Conservation (phyloP, 2,329 filamentous ascomycete species). For the Ceratocystis harringtonii region DNA sequence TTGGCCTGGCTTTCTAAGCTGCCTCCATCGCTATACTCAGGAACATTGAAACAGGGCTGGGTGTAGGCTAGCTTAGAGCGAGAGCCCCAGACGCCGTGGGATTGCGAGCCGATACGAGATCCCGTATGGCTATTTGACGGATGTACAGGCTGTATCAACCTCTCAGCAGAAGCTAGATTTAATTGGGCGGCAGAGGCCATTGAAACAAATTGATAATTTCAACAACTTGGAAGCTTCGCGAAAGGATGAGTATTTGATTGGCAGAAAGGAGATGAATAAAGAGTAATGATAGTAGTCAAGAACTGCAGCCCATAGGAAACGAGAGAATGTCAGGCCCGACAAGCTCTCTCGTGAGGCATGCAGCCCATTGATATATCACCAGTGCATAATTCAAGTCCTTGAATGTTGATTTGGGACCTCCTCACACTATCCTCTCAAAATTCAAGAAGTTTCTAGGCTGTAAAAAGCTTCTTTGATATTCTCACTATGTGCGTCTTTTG, state of each 20-base stretch:
- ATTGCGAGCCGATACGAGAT: background rate
- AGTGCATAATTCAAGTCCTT: background rate
- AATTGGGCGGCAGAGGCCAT: background rate
- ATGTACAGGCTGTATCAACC: background rate
- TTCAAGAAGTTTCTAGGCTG: background rate
- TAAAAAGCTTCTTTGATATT: background rate
- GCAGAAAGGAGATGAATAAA: background rate
- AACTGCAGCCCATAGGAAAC: background rate
- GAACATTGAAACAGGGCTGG: background rate
- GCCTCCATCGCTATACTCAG: background rate
- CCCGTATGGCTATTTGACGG: background rate
- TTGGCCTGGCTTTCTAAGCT: background rate
- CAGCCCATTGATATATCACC: background rate
- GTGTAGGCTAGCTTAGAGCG: background rate
- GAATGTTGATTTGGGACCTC: background rate
- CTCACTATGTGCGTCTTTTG: background rate
- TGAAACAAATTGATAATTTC: background rate
- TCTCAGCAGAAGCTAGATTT: background rate
- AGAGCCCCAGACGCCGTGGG: background rate
- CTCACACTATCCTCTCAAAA: background rate
- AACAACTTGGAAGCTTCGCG: background rate
- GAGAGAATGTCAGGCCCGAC: background rate
- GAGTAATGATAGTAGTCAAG: background rate
- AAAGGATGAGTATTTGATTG: too few relatives aligned
- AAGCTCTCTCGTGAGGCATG: background rate